Base-by-base conservation (phyloP, 441 rosid genomes). In the Jatropha podagrica region DNA sequence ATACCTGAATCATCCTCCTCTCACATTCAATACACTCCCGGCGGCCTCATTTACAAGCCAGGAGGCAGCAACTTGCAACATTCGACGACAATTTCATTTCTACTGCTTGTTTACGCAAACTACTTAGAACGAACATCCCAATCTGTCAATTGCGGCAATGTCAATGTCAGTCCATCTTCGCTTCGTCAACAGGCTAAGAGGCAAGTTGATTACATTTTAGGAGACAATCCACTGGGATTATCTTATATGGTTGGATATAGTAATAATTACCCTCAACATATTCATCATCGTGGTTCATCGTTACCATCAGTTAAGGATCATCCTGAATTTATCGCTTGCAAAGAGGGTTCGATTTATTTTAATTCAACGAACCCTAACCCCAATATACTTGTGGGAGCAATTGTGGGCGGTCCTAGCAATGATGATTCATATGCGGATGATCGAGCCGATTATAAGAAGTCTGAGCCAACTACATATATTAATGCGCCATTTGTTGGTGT, bases 221-320 rank as follows among this genome's bases (percentile, higher is more conserved):
- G 98, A 0, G 91, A 93, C 15, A 95, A 95, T 74, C 98, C 95
- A 0, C 77, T 80, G 84, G 96, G 92, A 62, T 65, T 93, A 52
- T 93, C 99, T 4, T 95, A 93, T 69, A 95, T 95, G 96, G 99
- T 95, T 48, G 98, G 99, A 51, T 95, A 93, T 23, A 85, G 99
- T 12, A 80, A 85, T 77, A 80, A 40, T 18, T 93, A 81, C 42
- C 99, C 99, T 26, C 89, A 82, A 77, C 85, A 89, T 48, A 95
- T 95, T 76, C 99, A 95, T 78, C 99, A 95, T 74, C 89, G 99
- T 0, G 98, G 96, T 60, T 91, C 99, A 1, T 95, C 99, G 0
- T 71, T 90, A 23, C 99, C 98, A 0, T 90, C 98, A 2, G 71
- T 88, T 15, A 85, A 77, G 68, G 95, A 87, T 74, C 92, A 87